Evolutionary conservation across 2,329 filamentous ascomycete species (phyloP).

Genomic region (Sarocladium brachiariae): DNA sequence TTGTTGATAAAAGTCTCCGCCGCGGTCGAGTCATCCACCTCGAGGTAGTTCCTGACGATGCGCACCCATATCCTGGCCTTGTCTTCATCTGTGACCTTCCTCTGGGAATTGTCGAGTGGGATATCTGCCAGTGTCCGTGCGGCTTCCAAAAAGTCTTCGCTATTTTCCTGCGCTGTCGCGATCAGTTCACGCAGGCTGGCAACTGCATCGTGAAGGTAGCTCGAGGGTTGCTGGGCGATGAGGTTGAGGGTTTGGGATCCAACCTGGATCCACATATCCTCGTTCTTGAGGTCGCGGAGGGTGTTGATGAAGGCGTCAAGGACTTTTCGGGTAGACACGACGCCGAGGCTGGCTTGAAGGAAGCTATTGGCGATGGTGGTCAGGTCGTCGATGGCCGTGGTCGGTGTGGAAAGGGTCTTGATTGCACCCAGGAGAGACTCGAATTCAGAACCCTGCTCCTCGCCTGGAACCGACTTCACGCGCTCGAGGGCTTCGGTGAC

Average conservation of each 20-base stretch:
- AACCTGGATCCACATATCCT: conserved; percentile 66
- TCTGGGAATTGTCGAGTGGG: conserved; percentile 81
- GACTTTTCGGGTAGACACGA: conserved; percentile 68
- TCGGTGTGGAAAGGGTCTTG: conserved; percentile 32
- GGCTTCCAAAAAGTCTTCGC: conserved; percentile 73
- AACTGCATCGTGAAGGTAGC: conserved; percentile 71
- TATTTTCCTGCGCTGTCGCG: conserved; percentile 73
- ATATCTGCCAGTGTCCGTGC: conserved; percentile 76
- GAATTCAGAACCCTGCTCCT: conserved; percentile 34
- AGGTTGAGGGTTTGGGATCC: conserved; percentile 65
- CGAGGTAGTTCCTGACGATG: conserved; percentile 88
- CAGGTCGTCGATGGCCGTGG: conserved; percentile 46
- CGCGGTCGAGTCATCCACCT: conserved; percentile 81
- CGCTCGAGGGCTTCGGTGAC: conserved; percentile 36
- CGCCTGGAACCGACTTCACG: conserved; percentile 10
- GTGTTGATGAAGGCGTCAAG: conserved; percentile 59
- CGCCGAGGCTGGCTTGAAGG: conserved; percentile 62
- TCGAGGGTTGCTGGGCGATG: conserved; percentile 55
- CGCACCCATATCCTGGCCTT: conserved; percentile 85
- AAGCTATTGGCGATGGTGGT: conserved; percentile 61
- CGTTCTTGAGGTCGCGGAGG: conserved; percentile 53
- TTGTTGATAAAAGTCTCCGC: conserved; percentile 89
- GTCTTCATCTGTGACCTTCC: conserved; percentile 72
- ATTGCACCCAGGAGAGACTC: conserved; percentile 38
- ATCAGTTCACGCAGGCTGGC: conserved; percentile 72